Percentiles rank a stretch among this genome's conserved stretches.
Evolutionary conservation across 257 asterid species (phyloP).

Genomic region (Paraleonurus japonicus): DNA sequence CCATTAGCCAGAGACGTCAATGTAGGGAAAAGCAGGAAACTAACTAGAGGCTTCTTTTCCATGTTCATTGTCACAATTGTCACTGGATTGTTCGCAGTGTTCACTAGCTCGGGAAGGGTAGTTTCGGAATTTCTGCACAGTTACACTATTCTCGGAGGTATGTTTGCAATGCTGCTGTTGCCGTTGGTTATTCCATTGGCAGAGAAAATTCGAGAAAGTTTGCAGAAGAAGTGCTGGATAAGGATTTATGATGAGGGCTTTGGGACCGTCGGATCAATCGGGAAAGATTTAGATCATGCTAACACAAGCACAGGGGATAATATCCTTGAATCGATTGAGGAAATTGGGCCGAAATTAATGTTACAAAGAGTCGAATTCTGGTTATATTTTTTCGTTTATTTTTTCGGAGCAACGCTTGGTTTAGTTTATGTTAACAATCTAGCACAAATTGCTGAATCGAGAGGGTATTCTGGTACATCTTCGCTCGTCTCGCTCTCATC

Average conservation of each 20-base stretch:
- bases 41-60: conserved; percentile 53
- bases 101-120: conserved; percentile 41
- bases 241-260: conserved; percentile 34
- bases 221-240: conserved; percentile 48
- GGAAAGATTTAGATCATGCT: conserved; percentile 21
- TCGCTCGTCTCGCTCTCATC: conserved; percentile 67
- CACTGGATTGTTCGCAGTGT: conserved; percentile 59
- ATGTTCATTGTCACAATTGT: conserved; percentile 49
- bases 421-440: conserved; percentile 66
- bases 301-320: no score
- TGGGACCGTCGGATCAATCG: background rate
- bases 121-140: conserved; percentile 20
- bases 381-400: conserved; percentile 59
- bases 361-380: conserved; percentile 59
- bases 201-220: conserved; percentile 44
- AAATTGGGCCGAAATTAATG: conserved; percentile 55
- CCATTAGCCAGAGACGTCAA: conserved; percentile 40
- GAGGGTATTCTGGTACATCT: conserved; percentile 53
- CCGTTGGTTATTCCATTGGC: conserved; percentile 46
- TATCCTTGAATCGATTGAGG: no score
- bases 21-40: conserved; percentile 39
- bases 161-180: conserved; percentile 32
- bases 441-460: conserved; percentile 74
- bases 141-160: conserved; percentile 28
- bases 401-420: conserved; percentile 74